Percentiles rank a stretch among this genome's conserved stretches.
These are phyloP conservation scores for Aspergillus funiculosus DNA, from an alignment of 495 filamentous ascomycete genomes.

Conservation along the genomic window DNA sequence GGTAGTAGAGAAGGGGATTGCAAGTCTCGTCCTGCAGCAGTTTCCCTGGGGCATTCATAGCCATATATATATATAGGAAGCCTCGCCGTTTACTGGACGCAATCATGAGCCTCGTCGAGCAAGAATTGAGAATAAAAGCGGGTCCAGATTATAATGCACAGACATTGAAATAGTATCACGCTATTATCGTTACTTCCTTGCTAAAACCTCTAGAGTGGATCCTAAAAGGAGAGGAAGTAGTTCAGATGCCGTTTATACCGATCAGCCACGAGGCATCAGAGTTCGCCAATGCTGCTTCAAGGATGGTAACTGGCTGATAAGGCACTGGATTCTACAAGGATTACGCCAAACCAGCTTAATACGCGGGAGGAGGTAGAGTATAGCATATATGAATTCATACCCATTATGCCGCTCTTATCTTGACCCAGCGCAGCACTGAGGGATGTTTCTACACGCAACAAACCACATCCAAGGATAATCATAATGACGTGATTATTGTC, in stretches of 20 bases:
- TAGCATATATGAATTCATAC: too few species aligned
- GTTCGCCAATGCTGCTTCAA: too few species aligned
- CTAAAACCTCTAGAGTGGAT: too few species aligned
- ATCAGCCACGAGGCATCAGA: neutral
- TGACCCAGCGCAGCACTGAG: too few species aligned
- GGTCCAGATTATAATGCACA: neutral
- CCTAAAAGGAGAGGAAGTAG: neutral
- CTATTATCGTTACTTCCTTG: too few species aligned
- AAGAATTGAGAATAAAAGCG: neutral
- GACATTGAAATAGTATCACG: neutral
- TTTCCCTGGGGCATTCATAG: neutral
- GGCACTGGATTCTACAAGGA: too few species aligned
- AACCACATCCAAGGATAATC: neutral
- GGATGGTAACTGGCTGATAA: too few species aligned
- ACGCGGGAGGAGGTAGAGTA: too few species aligned
- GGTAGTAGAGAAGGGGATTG: neutral
- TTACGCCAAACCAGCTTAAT: too few species aligned
- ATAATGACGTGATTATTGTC: neutral
- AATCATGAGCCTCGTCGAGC: neutral
- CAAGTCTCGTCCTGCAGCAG: neutral
- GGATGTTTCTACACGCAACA: neutral
- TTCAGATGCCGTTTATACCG: conserved; percentile 1
- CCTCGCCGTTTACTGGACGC: neutral
- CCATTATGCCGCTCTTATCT: neutral
- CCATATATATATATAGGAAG: conserved; percentile 1